Evolutionary conservation across 257 asterid genomes (phyloP).

Genomic region (Solanum infundibuliforme): DNA sequence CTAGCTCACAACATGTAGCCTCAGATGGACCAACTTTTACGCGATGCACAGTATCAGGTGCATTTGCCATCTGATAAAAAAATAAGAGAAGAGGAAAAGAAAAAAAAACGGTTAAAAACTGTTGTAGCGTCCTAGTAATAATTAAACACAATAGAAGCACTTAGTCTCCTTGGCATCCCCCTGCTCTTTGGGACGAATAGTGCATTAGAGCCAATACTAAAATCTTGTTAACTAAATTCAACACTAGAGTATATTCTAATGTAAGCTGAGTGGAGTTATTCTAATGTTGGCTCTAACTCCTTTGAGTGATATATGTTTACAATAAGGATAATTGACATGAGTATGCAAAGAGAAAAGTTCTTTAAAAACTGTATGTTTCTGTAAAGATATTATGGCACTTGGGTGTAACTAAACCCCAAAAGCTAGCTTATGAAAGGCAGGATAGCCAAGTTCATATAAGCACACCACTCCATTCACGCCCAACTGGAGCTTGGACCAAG

Average conservation of each 20-base stretch:
- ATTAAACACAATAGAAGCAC: not conserved
- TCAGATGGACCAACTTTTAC: not conserved
- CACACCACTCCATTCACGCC: not conserved
- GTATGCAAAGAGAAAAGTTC: not conserved
- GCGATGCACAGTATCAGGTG: not conserved
- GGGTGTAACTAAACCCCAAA: not conserved
- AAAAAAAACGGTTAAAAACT: not conserved
- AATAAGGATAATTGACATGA: not conserved
- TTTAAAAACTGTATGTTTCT: not conserved
- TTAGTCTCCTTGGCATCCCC: not conserved
- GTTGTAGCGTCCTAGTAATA: not conserved
- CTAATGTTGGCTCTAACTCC: not conserved
- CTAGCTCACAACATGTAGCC: not conserved
- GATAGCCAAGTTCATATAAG: not conserved
- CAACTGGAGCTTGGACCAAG: not conserved
- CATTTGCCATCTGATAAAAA: conserved; percentile 8
- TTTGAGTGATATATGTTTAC: not conserved
- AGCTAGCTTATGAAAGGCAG: not conserved
- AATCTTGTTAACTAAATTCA: not conserved
- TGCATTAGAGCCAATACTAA: not conserved
- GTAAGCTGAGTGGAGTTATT: not conserved
- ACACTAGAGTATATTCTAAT: not conserved
- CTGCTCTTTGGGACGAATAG: not conserved
- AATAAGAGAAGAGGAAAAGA: not conserved
- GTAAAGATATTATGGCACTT: not conserved